These are phyloP conservation scores for Phytophthora agathidicida DNA, from an alignment of 352 stramenopile species.

Conservation along the genomic window DNA sequence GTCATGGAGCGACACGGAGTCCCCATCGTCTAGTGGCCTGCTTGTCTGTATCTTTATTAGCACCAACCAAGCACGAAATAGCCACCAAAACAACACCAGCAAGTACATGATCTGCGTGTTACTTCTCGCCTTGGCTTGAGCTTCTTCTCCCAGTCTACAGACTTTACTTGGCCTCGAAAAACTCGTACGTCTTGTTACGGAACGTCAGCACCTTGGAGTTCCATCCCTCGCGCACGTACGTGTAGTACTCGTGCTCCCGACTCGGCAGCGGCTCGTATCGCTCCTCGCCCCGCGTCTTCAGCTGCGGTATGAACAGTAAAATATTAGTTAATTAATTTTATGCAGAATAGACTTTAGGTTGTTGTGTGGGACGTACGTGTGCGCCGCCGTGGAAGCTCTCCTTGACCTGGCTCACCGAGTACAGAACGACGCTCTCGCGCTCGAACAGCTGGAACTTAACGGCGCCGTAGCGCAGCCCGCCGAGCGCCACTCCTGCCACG, in stretches of 20 bases:
- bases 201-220: conserved; percentile 73
- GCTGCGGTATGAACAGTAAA: conserved; percentile 11
- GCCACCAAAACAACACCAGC: not conserved
- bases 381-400: conserved; percentile 52
- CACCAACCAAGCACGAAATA: no score
- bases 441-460: conserved; percentile 77
- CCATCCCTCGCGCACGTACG: conserved; percentile 69
- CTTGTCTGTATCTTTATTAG: conserved; percentile 7
- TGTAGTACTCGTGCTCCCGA: conserved; percentile 87
- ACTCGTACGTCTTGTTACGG: conserved; percentile 58
- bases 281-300: conserved; percentile 38
- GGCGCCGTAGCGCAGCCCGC: conserved; percentile 67
- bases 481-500: conserved; percentile 63
- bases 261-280: conserved; percentile 70
- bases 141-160: conserved; percentile 1
- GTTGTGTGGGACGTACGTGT: conserved; percentile 33
- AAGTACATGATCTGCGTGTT: conserved; percentile 26
- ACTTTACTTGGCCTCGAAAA: conserved; percentile 53
- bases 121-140: conserved; percentile 16
- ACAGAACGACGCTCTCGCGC: conserved; percentile 73
- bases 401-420: conserved; percentile 67
- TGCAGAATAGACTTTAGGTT: no score
- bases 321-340: no score
- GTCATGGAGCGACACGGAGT: conserved; percentile 56
- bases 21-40: conserved; percentile 31